Conservation (phyloP, 2,329 filamentous ascomycete genomes). For the Septoria petroselini region DNA sequence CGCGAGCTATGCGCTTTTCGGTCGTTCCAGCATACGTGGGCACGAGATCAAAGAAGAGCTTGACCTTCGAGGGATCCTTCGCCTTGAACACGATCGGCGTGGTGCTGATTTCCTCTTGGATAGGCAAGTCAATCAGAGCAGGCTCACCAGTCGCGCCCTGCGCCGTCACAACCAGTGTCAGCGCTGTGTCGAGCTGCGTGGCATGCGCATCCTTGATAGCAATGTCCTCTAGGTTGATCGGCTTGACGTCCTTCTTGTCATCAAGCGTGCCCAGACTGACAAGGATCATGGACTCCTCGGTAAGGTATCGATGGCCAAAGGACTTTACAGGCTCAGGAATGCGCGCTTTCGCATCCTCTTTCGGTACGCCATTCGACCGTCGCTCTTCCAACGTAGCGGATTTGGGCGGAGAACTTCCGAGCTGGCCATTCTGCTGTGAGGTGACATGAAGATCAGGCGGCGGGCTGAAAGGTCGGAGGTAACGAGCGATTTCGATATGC, state of each 20-base stretch:
- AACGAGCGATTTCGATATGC: slow-evolving; percentile 74
- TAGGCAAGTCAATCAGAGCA: slow-evolving; percentile 84
- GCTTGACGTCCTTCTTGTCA: slow-evolving; percentile 70
- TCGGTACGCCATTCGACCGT: slow-evolving; percentile 40
- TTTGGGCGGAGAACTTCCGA: slow-evolving; percentile 28
- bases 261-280: slow-evolving; percentile 96
- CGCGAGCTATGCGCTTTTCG: slow-evolving; percentile 82
- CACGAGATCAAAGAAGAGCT: slow-evolving; percentile 88
- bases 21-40: slow-evolving; percentile 84
- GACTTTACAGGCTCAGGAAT: slow-evolving; percentile 80
- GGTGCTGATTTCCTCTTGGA: slow-evolving; percentile 89
- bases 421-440: slow-evolving; percentile 29
- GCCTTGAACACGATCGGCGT: slow-evolving; percentile 91
- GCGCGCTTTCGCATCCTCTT: slow-evolving; percentile 38
- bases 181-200: slow-evolving; percentile 88
- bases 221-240: slow-evolving; percentile 84
- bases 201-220: slow-evolving; percentile 83
- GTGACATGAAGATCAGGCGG: slow-evolving; percentile 34
- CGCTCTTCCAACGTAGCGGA: slow-evolving; percentile 50
- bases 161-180: slow-evolving; percentile 87
- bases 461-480: slow-evolving; percentile 59
- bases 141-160: slow-evolving; percentile 81
- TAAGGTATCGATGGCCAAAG: slow-evolving; percentile 93
- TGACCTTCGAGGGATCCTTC: slow-evolving; percentile 72
- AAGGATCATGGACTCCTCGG: slow-evolving; percentile 80